Evolutionary conservation across 2,329 filamentous ascomycete species (phyloP), one percentile per base, ranked within the genome.

Genomic region (Hymenoscyphus scutula): DNA sequence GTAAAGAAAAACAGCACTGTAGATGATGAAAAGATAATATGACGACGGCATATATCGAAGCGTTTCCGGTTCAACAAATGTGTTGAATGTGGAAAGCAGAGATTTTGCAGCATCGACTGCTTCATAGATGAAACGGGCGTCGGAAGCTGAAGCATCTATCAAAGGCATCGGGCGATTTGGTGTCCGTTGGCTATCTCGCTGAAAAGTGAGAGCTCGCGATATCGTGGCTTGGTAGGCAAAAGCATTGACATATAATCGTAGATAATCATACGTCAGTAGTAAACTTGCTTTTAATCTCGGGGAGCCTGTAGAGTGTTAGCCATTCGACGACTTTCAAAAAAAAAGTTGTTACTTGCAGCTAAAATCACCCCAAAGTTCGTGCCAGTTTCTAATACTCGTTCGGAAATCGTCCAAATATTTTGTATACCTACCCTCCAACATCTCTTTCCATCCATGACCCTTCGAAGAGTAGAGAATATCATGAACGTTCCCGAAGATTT

Each of bases 391-490:
- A 11, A 90, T 87, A 1, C 87, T 86, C 1, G 83, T 81, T 2
- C 88, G 82, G 67, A 90, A 90, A 70, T 91, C 89, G 68, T 91
- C 89, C 65, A 91, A 87, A 67, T 90, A 90, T 71, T 90, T 87
- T 64, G 90, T 88, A 70, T 90, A 90, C 67, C 89, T 85, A 1
- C 88, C 88, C 70, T 86, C 86, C 30, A 89, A 78, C 76, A 90
- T 89, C 65, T 88, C 83, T 62, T 90, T 85, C 71, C 88, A 87
- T 61, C 86, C 87, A 51, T 87, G 86, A 19, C 85, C 85, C 58
- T 87, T 87, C 6, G 88, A 89, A 0, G 88, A 89, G 72, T 91
- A 91, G 1, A 91, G 76, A 0, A 90, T 85, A 69, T 91, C 88
- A 62, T 91, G 88, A 0, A 90, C 87, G 68, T 90, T 91, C 23